Conservation (phyloP, 306 rosid species). For the Vicia villosa region DNA sequence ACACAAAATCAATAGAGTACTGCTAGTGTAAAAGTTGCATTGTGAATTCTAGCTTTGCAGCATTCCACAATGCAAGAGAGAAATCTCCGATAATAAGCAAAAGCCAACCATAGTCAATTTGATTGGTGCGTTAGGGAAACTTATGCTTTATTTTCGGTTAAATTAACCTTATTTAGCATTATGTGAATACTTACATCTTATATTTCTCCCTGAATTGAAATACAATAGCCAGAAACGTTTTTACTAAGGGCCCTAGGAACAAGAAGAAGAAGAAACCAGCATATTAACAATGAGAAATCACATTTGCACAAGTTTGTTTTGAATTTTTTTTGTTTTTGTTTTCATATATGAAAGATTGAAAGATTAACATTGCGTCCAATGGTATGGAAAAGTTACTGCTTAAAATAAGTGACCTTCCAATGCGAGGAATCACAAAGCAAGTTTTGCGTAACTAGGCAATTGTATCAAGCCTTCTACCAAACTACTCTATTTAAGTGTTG, state of each 20-base stretch:
- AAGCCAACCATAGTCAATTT: constrained; percentile 1
- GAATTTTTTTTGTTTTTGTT: not conserved
- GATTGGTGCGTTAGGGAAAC: not conserved
- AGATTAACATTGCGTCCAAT: constrained; percentile 20
- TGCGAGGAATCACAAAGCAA: constrained; percentile 27
- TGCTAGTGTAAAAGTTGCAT: constrained; percentile 35
- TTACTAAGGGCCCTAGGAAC: no score
- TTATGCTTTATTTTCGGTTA: constrained; percentile 11
- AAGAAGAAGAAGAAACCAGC: constrained; percentile 12
- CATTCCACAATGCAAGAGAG: constrained; percentile 25
- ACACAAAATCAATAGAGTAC: constrained; percentile 44
- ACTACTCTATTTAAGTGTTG: no score
- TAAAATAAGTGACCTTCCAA: constrained; percentile 19
- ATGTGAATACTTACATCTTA: constrained; percentile 23
- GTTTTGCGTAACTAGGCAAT: no score
- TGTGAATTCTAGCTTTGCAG: constrained; percentile 36
- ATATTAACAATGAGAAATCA: constrained; percentile 24
- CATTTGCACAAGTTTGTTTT: constrained; percentile 31
- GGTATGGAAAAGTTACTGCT: constrained; percentile 25
- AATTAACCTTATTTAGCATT: constrained; percentile 12
- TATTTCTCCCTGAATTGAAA: no score
- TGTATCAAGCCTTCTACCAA: no score
- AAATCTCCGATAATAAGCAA: constrained; percentile 32
- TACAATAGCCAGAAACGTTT: constrained; percentile 19
- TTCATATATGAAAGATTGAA: constrained; percentile 17